These are phyloP conservation scores for Mariannaea elegans DNA, from an alignment of 2,329 filamentous ascomycete species.

Conservation along the genomic window DNA sequence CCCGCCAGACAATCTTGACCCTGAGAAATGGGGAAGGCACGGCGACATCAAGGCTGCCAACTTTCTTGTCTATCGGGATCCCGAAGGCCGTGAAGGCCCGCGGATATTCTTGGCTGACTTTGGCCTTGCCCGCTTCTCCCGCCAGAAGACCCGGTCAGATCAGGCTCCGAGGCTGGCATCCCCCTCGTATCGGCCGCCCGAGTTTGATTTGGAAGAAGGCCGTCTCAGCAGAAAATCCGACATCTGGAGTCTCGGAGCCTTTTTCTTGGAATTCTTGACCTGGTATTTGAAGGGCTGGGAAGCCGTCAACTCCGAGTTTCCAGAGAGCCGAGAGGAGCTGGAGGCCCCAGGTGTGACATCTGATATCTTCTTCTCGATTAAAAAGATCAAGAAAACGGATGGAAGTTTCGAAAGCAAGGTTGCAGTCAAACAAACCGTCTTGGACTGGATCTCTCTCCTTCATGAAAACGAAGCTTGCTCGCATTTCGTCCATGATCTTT, in stretches of 20 bases:
- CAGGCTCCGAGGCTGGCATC: background rate
- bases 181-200: background rate
- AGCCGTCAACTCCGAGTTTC: background rate
- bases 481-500: background rate
- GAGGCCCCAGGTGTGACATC: background rate
- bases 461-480: background rate
- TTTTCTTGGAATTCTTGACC: background rate
- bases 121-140: background rate
- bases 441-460: background rate
- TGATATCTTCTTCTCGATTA: background rate
- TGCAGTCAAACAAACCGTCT: background rate
- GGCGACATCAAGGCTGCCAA: constrained; percentile 3
- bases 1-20: background rate
- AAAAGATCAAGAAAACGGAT: rapidly evolving
- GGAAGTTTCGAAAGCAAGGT: too few relatives aligned
- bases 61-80: background rate
- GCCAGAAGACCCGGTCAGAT: background rate
- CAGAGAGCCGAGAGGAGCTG: background rate
- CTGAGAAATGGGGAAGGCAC: background rate
- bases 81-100: too few relatives aligned
- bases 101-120: constrained; percentile 3
- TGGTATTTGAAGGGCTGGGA: background rate
- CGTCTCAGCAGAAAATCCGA: constrained; percentile 1
- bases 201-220: background rate
- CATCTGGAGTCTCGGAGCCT: background rate